phyloP scores from a whole-genome alignment of 208 protist species.

The Trypanosoma theileri region DNA sequence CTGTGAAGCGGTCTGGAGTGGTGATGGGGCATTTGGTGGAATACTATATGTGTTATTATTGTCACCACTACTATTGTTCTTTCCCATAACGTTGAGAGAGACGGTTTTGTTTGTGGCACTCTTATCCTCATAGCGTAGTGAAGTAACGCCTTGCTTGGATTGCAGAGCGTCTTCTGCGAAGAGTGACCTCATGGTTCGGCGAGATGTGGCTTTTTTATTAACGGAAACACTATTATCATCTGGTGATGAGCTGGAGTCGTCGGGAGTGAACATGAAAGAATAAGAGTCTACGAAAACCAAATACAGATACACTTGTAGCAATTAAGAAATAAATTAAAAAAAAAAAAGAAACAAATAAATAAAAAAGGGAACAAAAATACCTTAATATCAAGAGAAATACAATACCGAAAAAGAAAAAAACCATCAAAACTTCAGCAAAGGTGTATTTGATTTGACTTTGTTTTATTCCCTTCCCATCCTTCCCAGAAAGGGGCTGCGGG shows the following conservation, averaged over 20 bases:
- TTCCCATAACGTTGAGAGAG: conserved; percentile 11
- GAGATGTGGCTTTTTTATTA: not conserved
- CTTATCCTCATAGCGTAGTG: conserved; percentile 22
- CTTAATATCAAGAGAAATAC: not conserved
- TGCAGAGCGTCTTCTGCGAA: conserved; percentile 32
- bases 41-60: not conserved
- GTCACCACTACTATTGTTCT: not conserved
- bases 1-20: conserved; percentile 46
- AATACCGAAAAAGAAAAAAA: no score
- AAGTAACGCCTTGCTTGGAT: conserved; percentile 29
- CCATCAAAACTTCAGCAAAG: no score
- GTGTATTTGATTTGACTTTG: no score
- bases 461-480: no score
- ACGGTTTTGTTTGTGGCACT: not conserved
- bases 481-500: no score
- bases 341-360: conserved; percentile 16
- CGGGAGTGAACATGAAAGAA: not conserved
- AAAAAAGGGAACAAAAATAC: not conserved
- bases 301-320: not conserved
- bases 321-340: not conserved
- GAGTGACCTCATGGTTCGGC: conserved; percentile 27
- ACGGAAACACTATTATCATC: not conserved
- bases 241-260: conserved; percentile 18
- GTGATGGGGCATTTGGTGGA: conserved; percentile 15
- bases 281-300: not conserved